phyloP scores from a whole-genome alignment of 2,329 filamentous ascomycete species.

The Onygena corvina region DNA sequence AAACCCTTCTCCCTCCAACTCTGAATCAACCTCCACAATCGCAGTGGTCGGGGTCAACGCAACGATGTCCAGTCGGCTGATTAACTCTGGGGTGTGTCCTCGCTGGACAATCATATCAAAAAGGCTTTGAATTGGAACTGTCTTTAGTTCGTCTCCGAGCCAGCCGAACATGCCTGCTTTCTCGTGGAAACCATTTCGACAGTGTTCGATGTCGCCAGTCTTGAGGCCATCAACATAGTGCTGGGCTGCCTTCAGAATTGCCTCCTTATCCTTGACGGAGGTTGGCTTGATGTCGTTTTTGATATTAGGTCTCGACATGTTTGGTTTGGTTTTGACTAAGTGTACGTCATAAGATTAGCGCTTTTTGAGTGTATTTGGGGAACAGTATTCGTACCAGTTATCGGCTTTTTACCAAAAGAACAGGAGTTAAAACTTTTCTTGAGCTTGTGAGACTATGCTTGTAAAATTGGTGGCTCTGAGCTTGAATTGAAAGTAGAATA shows the following conservation, averaged over 20 bases:
- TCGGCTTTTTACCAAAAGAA: no score
- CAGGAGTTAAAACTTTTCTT: no score
- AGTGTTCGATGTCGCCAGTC: neutral
- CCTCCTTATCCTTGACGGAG: neutral
- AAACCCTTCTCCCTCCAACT: neutral
- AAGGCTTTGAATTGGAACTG: neutral
- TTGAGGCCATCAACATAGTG: neutral
- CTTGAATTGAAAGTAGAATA: no score
- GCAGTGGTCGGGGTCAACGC: neutral
- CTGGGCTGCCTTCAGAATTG: neutral
- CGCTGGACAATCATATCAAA: conserved; percentile 5
- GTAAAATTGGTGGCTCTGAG: no score
- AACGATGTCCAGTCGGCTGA: neutral
- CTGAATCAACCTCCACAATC: conserved; percentile 1
- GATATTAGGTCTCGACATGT: neutral
- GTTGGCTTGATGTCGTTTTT: neutral
- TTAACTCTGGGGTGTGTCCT: neutral
- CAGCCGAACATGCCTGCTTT: neutral
- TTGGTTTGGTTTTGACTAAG: no score
- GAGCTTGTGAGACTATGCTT: no score
- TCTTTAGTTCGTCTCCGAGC: neutral
- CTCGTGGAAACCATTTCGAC: neutral
- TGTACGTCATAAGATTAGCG: no score
- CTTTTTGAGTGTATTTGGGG: no score
- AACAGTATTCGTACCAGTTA: no score